A percentile compares a stretch with the other conserved stretches of the same genome.
These are phyloP conservation scores for Striga asiatica DNA, from an alignment of 257 asterid genomes.

Conservation along the genomic window DNA sequence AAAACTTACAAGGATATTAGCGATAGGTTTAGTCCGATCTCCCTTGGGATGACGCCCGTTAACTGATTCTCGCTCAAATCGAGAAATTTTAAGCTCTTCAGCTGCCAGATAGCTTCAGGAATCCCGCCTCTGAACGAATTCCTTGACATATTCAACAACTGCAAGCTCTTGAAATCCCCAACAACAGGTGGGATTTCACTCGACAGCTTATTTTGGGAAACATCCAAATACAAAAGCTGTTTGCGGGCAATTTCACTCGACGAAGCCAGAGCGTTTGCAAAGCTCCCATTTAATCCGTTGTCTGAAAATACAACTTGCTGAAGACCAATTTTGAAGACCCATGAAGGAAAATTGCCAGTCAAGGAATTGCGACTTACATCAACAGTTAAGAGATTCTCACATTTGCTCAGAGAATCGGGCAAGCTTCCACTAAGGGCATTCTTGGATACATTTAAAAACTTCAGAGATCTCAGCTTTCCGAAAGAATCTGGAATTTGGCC, in stretches of 20 bases:
- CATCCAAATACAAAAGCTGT: conserved; percentile 36
- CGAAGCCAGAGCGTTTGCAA: conserved; percentile 31
- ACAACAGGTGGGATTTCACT: conserved; percentile 42
- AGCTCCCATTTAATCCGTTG: conserved; percentile 37
- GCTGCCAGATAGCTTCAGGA: conserved; percentile 31
- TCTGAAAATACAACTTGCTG: conserved; percentile 40
- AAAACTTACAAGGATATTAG: conserved; percentile 48
- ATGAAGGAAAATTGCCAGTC: conserved; percentile 43
- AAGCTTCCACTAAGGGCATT: conserved; percentile 45
- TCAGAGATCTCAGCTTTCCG: conserved; percentile 44
- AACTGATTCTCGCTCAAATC: conserved; percentile 54
- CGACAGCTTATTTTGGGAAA: conserved; percentile 33
- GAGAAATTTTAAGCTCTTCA: conserved; percentile 33
- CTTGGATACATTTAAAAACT: conserved; percentile 40
- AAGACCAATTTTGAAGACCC: conserved; percentile 46
- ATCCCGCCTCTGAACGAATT: conserved; percentile 35
- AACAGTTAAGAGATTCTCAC: conserved; percentile 38
- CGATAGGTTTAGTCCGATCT: conserved; percentile 41
- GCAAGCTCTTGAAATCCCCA: conserved; percentile 39
- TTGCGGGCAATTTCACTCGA: conserved; percentile 29
- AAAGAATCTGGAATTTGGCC: conserved; percentile 43
- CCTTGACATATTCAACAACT: conserved; percentile 37
- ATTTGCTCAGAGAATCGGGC: conserved; percentile 42
- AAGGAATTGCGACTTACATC: conserved; percentile 53
- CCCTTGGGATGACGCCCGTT: conserved; percentile 52